These are phyloP conservation scores for Rhizophlyctis rosea DNA, from an alignment of 192 early-diverging fungal species.

Conservation along the genomic window DNA sequence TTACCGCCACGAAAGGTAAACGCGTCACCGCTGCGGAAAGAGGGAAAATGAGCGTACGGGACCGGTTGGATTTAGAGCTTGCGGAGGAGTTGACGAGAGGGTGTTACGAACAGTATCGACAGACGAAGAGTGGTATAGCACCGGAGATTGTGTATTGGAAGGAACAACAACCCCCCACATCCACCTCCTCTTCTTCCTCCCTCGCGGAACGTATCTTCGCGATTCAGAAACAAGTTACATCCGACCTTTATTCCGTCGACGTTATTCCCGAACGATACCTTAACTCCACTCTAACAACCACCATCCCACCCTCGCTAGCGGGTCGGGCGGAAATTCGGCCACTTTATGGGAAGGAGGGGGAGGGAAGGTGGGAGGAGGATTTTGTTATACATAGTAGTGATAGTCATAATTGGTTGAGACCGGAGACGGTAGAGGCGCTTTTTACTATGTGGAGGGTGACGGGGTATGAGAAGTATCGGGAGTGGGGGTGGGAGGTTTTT, in stretches of 20 bases:
- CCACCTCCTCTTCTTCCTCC: background rate
- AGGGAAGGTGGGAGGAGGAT: conserved; percentile 43
- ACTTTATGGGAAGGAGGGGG: no score
- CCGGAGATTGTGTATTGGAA: conserved; percentile 83
- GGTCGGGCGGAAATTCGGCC: conserved; percentile 16
- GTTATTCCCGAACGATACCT: conserved; percentile 9
- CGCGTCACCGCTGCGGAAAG: conserved; percentile 31
- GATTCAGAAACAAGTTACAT: background rate
- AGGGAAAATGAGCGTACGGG: conserved; percentile 30
- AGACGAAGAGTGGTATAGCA: conserved; percentile 74
- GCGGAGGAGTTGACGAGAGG: conserved; percentile 74
- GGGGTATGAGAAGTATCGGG: conserved; percentile 74
- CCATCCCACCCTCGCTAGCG: no score
- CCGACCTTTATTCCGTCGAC: no score
- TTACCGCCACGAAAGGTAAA: conserved; percentile 67
- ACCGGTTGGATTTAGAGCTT: conserved; percentile 54
- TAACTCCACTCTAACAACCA: background rate
- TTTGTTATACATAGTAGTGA: conserved; percentile 64
- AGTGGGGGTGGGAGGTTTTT: conserved; percentile 81
- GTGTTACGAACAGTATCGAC: conserved; percentile 80
- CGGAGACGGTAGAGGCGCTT: conserved; percentile 87
- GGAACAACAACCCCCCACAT: background rate
- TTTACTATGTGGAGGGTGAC: conserved; percentile 86
- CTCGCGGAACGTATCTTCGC: background rate
- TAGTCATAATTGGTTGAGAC: conserved; percentile 77